Evolutionary conservation across 176 grass and related monocot genomes (phyloP).

Genomic region (Juncus inflexus): DNA sequence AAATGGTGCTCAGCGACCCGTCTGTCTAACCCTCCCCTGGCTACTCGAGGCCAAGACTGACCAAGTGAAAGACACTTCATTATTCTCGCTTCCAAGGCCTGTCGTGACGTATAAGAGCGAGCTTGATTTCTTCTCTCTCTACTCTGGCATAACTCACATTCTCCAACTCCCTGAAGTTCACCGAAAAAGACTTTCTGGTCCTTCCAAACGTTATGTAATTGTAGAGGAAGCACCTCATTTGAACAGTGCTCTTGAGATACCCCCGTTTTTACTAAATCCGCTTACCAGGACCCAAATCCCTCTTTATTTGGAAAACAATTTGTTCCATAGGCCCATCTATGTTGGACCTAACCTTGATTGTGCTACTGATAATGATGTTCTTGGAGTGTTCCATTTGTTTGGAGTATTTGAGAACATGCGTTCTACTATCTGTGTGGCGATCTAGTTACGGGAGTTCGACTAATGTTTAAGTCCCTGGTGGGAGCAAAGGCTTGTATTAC

Average conservation of each 20-base stretch:
- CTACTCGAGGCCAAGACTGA: background rate
- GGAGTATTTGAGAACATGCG: too few species aligned
- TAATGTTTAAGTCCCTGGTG: background rate
- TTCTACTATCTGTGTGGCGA: too few species aligned
- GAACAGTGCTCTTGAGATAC: background rate
- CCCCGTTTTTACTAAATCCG: background rate
- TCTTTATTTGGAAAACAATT: background rate
- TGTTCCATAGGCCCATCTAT: background rate
- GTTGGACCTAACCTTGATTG: background rate
- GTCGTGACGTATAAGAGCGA: background rate
- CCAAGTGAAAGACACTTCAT: background rate
- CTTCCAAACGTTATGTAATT: background rate
- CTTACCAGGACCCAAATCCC: background rate
- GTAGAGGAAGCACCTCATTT: background rate
- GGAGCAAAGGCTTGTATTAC: background rate
- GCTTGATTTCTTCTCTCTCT: background rate
- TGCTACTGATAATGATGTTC: background rate
- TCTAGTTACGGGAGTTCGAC: too few species aligned
- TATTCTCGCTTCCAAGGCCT: too few species aligned
- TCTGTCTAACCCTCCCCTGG: too few species aligned
- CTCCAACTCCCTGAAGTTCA: background rate
- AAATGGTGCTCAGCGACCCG: too few species aligned
- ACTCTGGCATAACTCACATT: background rate
- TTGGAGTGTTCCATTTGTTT: too few species aligned
- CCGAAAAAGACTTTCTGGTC: constrained; percentile 1